These are phyloP conservation scores for Cryptosporidium meleagridis DNA, from an alignment of 169 alveolate genomes.

Conservation along the genomic window DNA sequence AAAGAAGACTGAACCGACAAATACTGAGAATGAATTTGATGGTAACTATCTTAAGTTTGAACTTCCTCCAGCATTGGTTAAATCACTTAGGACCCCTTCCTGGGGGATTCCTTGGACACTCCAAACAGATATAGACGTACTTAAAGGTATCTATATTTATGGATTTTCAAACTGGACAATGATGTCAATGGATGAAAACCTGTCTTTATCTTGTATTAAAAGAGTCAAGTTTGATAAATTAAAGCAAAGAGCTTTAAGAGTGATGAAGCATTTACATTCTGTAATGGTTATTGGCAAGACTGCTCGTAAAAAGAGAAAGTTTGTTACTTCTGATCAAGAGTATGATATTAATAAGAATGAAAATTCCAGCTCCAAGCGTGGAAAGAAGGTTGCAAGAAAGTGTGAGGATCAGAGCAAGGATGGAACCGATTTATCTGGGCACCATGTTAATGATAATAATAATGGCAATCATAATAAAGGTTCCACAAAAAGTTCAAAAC, in stretches of 20 bases:
- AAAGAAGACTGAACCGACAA: not conserved
- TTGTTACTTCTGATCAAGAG: slow-evolving; percentile 43
- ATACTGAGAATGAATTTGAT: not conserved
- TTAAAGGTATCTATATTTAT: slow-evolving; percentile 86
- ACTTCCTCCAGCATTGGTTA: slow-evolving; percentile 79
- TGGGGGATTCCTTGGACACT: slow-evolving; percentile 72
- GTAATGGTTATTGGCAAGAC: slow-evolving; percentile 64
- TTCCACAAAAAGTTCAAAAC: not conserved
- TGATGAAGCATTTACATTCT: slow-evolving; percentile 81
- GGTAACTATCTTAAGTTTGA: slow-evolving; percentile 76
- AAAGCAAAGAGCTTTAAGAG: slow-evolving; percentile 81
- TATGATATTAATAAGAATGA: not conserved
- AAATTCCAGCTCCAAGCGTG: not conserved
- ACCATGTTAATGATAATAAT: not conserved
- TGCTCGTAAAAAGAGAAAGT: slow-evolving; percentile 61
- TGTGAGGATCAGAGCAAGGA: not conserved
- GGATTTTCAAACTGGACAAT: slow-evolving; percentile 90
- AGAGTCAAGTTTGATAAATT: slow-evolving; percentile 83
- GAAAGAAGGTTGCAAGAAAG: not conserved
- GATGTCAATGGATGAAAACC: slow-evolving; percentile 83
- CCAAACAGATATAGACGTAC: slow-evolving; percentile 82
- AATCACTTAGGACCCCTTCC: slow-evolving; percentile 73
- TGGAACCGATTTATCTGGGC: not conserved
- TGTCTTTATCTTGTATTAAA: slow-evolving; percentile 81
- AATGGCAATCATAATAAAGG: not conserved